A percentile compares a stretch with the other conserved stretches of the same genome.
phyloP scores from a whole-genome alignment of 345 rosid genomes.

The Populus simonii region DNA sequence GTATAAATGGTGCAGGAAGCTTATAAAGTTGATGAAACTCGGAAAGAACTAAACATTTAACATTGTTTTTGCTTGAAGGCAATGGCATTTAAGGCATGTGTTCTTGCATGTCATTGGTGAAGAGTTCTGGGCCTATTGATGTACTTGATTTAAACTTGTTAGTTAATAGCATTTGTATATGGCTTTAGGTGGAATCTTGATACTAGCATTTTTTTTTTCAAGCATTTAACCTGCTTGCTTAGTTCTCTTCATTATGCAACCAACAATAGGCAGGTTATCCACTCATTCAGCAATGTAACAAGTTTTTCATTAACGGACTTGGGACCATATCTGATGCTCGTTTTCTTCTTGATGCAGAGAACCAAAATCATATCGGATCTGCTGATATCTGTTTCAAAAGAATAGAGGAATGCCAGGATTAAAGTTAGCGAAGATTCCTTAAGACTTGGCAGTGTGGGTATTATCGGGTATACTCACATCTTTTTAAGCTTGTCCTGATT shows the following conservation, averaged over 20 bases:
- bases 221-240: not conserved
- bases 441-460: constrained; percentile 95
- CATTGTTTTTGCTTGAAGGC: not conserved
- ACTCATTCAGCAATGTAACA: not conserved
- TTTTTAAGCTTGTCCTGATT: not conserved
- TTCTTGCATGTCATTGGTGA: not conserved
- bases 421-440: constrained; percentile 93
- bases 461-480: constrained; percentile 8
- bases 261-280: not conserved
- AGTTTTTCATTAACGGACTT: not conserved
- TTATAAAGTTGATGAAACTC: not conserved
- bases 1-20: not conserved
- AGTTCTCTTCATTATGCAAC: not conserved
- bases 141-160: not conserved
- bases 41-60: not conserved
- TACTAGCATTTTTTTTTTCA: not conserved
- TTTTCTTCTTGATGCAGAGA: constrained; percentile 56
- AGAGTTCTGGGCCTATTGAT: not conserved
- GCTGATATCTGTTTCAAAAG: constrained; percentile 90
- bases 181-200: not conserved
- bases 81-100: not conserved
- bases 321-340: not conserved
- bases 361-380: constrained; percentile 87
- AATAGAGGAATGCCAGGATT: constrained; percentile 94
- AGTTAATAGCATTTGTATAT: not conserved